Percentiles rank a stretch among this genome's conserved stretches.
These are phyloP conservation scores for Calcarisporium arbuscula DNA, from an alignment of 2,329 filamentous ascomycete species.

Conservation along the genomic window DNA sequence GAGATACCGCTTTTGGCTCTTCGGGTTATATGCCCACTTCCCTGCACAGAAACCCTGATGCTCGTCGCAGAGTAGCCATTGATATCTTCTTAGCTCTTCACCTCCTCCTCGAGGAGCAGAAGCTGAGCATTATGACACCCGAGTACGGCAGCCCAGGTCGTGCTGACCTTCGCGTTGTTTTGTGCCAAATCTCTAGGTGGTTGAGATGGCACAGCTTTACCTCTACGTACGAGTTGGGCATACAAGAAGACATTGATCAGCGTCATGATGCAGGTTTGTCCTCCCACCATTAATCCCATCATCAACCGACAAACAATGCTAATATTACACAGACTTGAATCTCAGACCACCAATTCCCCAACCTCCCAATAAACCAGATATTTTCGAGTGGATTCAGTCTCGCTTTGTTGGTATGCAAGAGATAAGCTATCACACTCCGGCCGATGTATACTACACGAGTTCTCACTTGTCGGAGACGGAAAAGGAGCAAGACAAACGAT, in stretches of 20 bases:
- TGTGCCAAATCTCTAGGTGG: constrained; percentile 79
- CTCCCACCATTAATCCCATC: neutral
- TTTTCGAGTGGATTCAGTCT: constrained; percentile 49
- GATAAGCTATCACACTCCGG: constrained; percentile 34
- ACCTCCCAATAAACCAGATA: constrained; percentile 29
- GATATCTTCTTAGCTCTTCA: constrained; percentile 73
- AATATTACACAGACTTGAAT: constrained; percentile 20
- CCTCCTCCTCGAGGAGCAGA: constrained; percentile 82
- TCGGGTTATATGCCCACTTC: constrained; percentile 62
- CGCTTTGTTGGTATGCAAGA: constrained; percentile 33
- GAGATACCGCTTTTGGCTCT: constrained; percentile 44
- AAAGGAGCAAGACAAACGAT: constrained; percentile 30
- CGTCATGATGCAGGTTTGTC: constrained; percentile 33
- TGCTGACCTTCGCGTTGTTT: constrained; percentile 58
- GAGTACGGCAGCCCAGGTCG: constrained; percentile 38
- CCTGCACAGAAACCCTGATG: constrained; percentile 42
- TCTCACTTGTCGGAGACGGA: constrained; percentile 28
- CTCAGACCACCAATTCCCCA: constrained; percentile 26
- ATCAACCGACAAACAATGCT: neutral
- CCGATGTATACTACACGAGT: constrained; percentile 37
- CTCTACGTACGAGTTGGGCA: constrained; percentile 43
- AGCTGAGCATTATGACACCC: constrained; percentile 58
- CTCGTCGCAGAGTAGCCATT: constrained; percentile 54
- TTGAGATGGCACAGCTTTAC: constrained; percentile 59
- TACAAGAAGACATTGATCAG: constrained; percentile 40